Percentiles rank a stretch among this genome's conserved stretches.
phyloP scores from a whole-genome alignment of 345 rosid genomes.

The Turritis glabra region DNA sequence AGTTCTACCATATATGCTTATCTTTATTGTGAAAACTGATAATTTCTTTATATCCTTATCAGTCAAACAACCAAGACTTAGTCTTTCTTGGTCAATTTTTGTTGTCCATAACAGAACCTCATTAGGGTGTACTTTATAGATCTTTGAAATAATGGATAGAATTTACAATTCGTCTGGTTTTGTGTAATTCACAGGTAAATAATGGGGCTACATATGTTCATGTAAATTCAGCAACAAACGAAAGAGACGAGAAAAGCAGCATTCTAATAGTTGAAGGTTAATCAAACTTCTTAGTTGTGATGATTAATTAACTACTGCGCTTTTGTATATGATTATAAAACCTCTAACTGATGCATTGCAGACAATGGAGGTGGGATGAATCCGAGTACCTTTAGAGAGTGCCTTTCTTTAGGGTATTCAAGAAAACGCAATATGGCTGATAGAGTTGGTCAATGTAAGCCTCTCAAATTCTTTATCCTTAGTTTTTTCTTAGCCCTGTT shows the following conservation, averaged over 20 bases:
- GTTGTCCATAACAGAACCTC: not conserved
- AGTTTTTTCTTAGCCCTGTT: not conserved
- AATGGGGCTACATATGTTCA: conserved; percentile 60
- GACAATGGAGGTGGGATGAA: conserved; percentile 88
- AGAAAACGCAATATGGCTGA: conserved; percentile 69
- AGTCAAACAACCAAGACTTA: not conserved
- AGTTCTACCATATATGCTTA: not conserved
- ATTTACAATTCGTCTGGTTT: not conserved
- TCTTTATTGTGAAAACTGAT: not conserved
- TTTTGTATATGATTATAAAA: not conserved
- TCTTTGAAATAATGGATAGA: not conserved
- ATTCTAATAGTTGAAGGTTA: conserved; percentile 32
- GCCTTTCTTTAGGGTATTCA: conserved; percentile 88
- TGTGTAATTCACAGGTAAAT: conserved; percentile 35
- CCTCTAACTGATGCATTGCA: conserved; percentile 31
- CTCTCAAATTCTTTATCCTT: not conserved
- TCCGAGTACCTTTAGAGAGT: conserved; percentile 64
- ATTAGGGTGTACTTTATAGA: not conserved
- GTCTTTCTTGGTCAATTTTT: conserved; percentile 6
- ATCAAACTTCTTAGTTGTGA: not conserved
- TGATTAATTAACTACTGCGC: not conserved
- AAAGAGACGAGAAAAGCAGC: conserved; percentile 38
- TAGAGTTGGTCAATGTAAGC: conserved; percentile 79
- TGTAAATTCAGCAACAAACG: conserved; percentile 50
- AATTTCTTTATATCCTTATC: not conserved